Conservation (phyloP, 495 filamentous ascomycete species). For the Endocarpon pusillum region DNA sequence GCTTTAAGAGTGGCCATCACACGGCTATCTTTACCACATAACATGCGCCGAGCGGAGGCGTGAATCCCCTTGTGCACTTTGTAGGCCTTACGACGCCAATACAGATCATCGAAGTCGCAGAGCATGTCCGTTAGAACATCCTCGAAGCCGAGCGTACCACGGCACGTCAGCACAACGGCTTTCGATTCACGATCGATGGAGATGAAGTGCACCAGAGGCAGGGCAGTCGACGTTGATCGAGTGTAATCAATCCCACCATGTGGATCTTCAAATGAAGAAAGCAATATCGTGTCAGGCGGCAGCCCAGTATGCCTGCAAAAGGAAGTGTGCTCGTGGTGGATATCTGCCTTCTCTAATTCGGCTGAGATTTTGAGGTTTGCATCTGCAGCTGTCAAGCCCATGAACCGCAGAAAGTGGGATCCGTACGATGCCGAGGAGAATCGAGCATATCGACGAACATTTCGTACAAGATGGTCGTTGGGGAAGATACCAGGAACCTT, state of each 20-base stretch:
- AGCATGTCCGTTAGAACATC: conserved; percentile 69
- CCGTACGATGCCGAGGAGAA: conserved; percentile 69
- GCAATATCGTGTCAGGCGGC: conserved; percentile 47
- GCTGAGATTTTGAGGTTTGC: conserved; percentile 19
- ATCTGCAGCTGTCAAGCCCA: conserved; percentile 38
- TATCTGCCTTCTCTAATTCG: conserved; percentile 23
- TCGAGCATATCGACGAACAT: conserved; percentile 57
- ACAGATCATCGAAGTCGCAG: conserved; percentile 60
- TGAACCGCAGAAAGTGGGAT: conserved; percentile 47
- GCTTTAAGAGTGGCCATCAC: conserved; percentile 51
- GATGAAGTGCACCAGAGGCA: conserved; percentile 66
- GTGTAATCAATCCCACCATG: conserved; percentile 50
- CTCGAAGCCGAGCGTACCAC: conserved; percentile 65
- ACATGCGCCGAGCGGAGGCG: conserved; percentile 51
- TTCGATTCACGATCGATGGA: conserved; percentile 62
- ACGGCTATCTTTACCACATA: conserved; percentile 44
- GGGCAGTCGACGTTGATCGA: conserved; percentile 53
- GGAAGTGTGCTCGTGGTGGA: conserved; percentile 47
- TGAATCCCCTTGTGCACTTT: conserved; percentile 75
- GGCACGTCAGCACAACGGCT: conserved; percentile 57
- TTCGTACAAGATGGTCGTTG: conserved; percentile 44
- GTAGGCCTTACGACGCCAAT: conserved; percentile 48
- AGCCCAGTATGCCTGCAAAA: conserved; percentile 57
- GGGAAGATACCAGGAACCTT: conserved; percentile 49
- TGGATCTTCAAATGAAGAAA: conserved; percentile 62